Evolutionary conservation across 2,329 filamentous ascomycete species (phyloP), one percentile per base, ranked within the genome.

Genomic region (Sporothrix pseudoabietina): DNA sequence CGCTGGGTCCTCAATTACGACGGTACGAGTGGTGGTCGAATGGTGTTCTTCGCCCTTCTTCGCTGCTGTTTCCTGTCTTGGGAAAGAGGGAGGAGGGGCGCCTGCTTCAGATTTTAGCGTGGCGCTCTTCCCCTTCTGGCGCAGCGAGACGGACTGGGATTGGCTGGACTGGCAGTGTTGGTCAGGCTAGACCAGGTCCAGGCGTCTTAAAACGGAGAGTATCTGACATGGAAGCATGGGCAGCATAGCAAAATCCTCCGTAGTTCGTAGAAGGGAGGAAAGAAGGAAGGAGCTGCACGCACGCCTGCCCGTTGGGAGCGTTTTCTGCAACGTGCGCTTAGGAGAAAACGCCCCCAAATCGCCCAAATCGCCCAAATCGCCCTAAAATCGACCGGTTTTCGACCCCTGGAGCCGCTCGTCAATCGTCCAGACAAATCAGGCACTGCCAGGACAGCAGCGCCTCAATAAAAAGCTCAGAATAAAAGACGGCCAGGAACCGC

Each of bases 101-200:
- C 16, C 35, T 57, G 71, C 70, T 71, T 71, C 70, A 66, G 44
- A 59, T 61, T 72, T 72, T 72, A 69, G 71, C 71, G 71, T 66
- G 63, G 32, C 19, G 63, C 54, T 72, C 71, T 52, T 68, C 59
- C 71, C 19, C 39, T 68, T 68, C 26, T 55, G 39, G 30, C 7
- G 41, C 59, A 32, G 14, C 35, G 57, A 41, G 57, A 71, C 69
- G 30, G 41, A 44, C 35, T 32, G 22, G 30, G 47, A 69, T 69
- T 69, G 52, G 52, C n/a, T 55, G 22, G 44, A 55, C 30, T 55
- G 66, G 66, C 47, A 41, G 47, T 39, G n/a, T 26, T n/a, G 12
- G 5, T 30, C 8, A 26, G 65, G 39, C 22, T 35, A 35, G 65
- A 14, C 47, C 65, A 32, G 41, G 65, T 68, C 55, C 68, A 44